Evolutionary conservation across 1,139 yeast genomes (phyloP).

Genomic region (Suhomyces anneliseae): DNA sequence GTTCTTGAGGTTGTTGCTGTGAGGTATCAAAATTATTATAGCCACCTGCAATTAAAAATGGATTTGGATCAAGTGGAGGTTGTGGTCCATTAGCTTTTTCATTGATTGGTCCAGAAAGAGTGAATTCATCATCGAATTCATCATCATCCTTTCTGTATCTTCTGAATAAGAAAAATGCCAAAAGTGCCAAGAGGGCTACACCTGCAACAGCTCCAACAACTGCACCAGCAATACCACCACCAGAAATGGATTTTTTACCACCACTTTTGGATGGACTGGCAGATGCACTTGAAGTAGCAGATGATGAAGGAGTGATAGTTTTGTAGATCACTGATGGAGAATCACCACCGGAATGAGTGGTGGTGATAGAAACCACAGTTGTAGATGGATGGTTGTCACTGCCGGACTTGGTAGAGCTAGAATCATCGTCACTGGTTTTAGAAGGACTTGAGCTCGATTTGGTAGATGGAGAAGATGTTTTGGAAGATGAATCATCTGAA

Average conservation of each 20-base stretch:
- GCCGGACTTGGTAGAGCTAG: conserved; percentile 9
- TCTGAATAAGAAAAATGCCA: conserved; percentile 46
- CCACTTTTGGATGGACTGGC: conserved; percentile 9
- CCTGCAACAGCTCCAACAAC: conserved; percentile 66
- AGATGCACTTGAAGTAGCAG: conserved; percentile 5
- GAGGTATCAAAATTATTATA: conserved; percentile 18
- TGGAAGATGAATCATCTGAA: not conserved
- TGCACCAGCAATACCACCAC: conserved; percentile 75
- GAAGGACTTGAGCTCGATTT: not conserved
- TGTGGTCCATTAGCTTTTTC: conserved; percentile 17
- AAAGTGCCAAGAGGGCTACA: conserved; percentile 21
- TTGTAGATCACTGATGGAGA: conserved; percentile 14
- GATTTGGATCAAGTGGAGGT: conserved; percentile 21
- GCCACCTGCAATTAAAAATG: conserved; percentile 24
- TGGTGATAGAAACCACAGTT: conserved; percentile 12
- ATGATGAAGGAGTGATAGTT: conserved; percentile 16
- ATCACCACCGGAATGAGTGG: conserved; percentile 10
- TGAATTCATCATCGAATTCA: conserved; percentile 39
- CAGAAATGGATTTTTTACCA: conserved; percentile 33
- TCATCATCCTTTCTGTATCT: conserved; percentile 34
- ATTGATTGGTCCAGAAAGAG: conserved; percentile 33
- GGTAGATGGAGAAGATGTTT: not conserved
- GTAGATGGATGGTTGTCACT: conserved; percentile 8
- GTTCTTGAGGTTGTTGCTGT: conserved; percentile 9
- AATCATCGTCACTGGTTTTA: conserved; percentile 1